Evolutionary conservation across 2,329 filamentous ascomycete species (phyloP).

Genomic region (Colletotrichum coccodes): DNA sequence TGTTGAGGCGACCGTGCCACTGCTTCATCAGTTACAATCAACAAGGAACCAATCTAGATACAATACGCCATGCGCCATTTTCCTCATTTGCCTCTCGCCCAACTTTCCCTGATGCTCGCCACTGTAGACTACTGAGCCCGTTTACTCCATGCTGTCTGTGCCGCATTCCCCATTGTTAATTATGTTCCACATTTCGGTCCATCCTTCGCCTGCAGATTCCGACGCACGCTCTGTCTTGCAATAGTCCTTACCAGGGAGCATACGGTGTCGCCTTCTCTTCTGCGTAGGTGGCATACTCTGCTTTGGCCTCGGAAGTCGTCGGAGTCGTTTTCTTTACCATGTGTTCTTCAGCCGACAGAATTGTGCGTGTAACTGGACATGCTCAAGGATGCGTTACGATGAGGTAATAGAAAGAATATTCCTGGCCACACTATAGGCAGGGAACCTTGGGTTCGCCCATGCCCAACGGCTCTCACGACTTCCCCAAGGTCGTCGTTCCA

Average conservation of each 20-base stretch:
- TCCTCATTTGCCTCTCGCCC: background rate
- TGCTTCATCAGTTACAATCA: background rate
- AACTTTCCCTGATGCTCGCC: background rate
- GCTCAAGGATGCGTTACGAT: background rate
- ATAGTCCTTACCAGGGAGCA: background rate
- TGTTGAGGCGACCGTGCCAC: background rate
- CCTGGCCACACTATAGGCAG: background rate
- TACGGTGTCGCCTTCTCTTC: background rate
- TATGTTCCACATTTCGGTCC: background rate
- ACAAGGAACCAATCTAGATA: background rate
- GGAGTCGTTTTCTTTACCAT: background rate
- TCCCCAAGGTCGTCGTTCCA: background rate
- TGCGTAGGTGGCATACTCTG: background rate
- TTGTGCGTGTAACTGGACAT: background rate
- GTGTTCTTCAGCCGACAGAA: background rate
- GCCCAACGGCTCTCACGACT: background rate
- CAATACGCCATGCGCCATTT: conserved; percentile 13
- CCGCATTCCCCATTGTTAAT: background rate
- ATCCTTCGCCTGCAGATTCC: background rate
- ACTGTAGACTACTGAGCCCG: background rate
- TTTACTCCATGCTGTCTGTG: background rate
- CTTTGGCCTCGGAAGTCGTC: background rate
- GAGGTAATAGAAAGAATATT: background rate
- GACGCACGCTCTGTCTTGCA: background rate
- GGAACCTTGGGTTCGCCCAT: background rate